Evolutionary conservation across 352 stramenopile species (phyloP).

Genomic region (Pythium phragmiticola): DNA sequence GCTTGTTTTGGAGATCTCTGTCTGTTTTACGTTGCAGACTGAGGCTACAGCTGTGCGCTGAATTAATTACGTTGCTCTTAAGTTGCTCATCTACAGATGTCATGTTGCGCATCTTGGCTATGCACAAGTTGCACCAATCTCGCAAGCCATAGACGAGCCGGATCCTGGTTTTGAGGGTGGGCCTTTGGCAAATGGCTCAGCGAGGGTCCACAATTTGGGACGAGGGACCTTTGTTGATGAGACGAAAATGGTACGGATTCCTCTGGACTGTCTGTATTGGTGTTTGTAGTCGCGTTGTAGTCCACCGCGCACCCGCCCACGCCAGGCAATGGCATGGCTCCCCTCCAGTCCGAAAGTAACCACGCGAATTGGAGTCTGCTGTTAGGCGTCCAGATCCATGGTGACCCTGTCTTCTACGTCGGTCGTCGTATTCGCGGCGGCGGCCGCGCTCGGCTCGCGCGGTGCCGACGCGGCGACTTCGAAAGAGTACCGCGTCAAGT

Average conservation of each 20-base stretch:
- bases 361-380: too few relatives aligned
- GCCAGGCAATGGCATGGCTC: too few relatives aligned
- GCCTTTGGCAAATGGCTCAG: too few relatives aligned
- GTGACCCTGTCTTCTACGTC: too few relatives aligned
- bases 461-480: not conserved
- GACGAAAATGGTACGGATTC: not conserved
- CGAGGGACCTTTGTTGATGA: not conserved
- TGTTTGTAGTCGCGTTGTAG: not conserved
- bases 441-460: not conserved
- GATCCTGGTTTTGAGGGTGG: not conserved
- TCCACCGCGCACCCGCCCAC: too few relatives aligned
- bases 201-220: not conserved
- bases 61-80: not conserved
- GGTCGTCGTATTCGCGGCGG: not conserved
- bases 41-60: too few relatives aligned
- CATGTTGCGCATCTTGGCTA: not conserved
- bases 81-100: not conserved
- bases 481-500: conserved; percentile 13
- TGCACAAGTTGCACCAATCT: not conserved
- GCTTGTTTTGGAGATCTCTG: too few relatives aligned
- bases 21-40: too few relatives aligned
- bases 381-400: too few relatives aligned
- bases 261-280: too few relatives aligned
- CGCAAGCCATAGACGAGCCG: too few relatives aligned
- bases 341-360: too few relatives aligned